Percentiles rank a stretch among this genome's conserved stretches.
Conservation (phyloP, 1,284 basidiomycete species). For the Cryptococcus sp. region DNA sequence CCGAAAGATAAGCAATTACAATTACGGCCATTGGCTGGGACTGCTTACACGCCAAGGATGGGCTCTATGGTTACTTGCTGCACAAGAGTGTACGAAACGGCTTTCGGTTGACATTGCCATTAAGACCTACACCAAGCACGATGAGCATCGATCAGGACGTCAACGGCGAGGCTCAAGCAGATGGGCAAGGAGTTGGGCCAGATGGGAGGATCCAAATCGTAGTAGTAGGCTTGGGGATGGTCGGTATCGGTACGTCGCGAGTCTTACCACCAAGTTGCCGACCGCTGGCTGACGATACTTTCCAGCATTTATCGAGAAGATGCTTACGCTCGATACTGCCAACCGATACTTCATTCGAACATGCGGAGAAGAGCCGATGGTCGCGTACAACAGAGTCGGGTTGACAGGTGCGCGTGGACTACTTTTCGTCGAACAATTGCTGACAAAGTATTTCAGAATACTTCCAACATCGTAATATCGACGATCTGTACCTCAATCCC, state of each 20-base stretch:
- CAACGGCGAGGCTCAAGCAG: no score
- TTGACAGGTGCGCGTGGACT: constrained; percentile 54
- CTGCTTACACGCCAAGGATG: neutral
- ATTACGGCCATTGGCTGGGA: neutral
- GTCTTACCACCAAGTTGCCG: neutral
- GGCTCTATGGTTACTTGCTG: no score
- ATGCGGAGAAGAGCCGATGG: constrained; percentile 61
- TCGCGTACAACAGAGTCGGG: constrained; percentile 57
- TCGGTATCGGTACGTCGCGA: constrained; percentile 60
- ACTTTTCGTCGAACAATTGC: neutral
- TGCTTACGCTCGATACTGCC: constrained; percentile 60
- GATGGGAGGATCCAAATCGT: constrained; percentile 46
- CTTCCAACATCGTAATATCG: constrained; percentile 65
- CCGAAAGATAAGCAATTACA: constrained; percentile 1
- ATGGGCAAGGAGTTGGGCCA: no score
- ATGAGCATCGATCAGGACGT: no score
- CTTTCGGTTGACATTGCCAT: no score
- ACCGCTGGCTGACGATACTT: constrained; percentile 7
- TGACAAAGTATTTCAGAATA: constrained; percentile 52
- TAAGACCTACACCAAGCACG: no score
- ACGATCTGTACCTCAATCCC: constrained; percentile 67
- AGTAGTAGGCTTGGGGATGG: constrained; percentile 69
- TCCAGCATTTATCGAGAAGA: constrained; percentile 68
- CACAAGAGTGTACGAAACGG: no score
- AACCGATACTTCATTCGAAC: constrained; percentile 62